Evolutionary conservation across 768 basidiomycete species (phyloP), one percentile per base, ranked within the genome.

Genomic region (Boletus rubropictus): DNA sequence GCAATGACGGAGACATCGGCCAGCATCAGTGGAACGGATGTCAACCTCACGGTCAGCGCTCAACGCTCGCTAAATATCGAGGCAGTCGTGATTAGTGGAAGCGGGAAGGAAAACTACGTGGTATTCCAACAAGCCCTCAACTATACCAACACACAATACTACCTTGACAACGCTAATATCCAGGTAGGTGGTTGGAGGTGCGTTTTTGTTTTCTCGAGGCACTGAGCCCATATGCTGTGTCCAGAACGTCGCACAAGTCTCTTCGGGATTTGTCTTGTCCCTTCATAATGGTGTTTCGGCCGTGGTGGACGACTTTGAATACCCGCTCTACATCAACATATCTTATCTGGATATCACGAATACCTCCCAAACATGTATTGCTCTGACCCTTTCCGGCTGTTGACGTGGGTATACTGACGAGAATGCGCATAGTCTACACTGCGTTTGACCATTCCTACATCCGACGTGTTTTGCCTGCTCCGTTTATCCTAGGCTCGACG

Each of bases 401-500:
- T 43, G 11, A 6, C 14, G 21, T n/a, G 15, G 3, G 18, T 39
- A 8, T 22, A 9, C 48, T 54, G 35, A 55, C 22, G 9, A 22
- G 12, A 8, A 3, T 14, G 28, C 25, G 46, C 7, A 5, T 41
- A 86, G 82, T 77, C 57, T 69, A 71, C 41, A 66, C 73, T 9
- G 55, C 59, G 3, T 74, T 89, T 48, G 83, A 89, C 55, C 86
- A 87, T 56, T 82, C 81, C 1, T 89, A 86, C 57, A 63, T 78
- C 41, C 79, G 86, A 20, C 66, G 69, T 20, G 63, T 81, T 32
- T 57, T 75, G 12, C 84, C 85, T 1, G 71, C 72, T 33, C 81
- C 84, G 2, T 77, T 83, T 51, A 73, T 79, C 43, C 57, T 79
- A 5, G 74, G 73, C 9, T 82, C 80, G 8, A 75, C 73, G 9